phyloP scores from a whole-genome alignment of 441 rosid genomes.

The Adansonia gregorii region DNA sequence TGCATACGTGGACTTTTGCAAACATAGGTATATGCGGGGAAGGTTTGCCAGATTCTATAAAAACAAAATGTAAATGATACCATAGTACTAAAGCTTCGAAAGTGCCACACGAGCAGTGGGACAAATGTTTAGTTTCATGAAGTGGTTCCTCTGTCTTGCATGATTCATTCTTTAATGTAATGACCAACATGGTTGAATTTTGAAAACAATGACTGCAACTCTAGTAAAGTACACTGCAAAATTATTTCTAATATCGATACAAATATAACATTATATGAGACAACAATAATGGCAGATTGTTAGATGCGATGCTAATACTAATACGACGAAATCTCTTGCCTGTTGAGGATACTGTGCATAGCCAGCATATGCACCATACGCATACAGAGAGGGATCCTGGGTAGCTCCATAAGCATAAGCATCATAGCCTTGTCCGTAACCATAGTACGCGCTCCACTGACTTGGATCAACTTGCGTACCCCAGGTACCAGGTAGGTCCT shows the following conservation, averaged over 20 bases:
- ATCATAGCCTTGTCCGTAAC: constrained; percentile 81
- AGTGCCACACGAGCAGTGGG: constrained; percentile 6
- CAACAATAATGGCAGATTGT: background rate
- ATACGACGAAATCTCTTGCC: constrained; percentile 39
- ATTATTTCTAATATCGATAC: constrained; percentile 5
- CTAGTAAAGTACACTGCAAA: background rate
- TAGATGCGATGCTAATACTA: background rate
- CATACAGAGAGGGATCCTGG: constrained; percentile 85
- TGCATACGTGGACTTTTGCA: background rate
- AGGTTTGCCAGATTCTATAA: constrained; percentile 15
- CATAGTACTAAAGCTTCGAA: background rate
- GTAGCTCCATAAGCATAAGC: constrained; percentile 78
- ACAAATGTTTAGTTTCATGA: constrained; percentile 6
- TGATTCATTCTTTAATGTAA: constrained; percentile 11
- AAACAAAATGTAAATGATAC: background rate
- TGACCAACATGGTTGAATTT: constrained; percentile 12
- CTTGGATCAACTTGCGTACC: constrained; percentile 75
- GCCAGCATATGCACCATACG: constrained; percentile 85
- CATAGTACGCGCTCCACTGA: constrained; percentile 91
- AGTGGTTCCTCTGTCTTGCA: background rate
- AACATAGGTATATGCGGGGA: background rate
- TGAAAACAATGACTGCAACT: background rate
- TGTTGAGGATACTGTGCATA: constrained; percentile 87
- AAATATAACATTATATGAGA: background rate
- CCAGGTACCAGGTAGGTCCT: constrained; percentile 70